Evolutionary conservation across 2,329 filamentous ascomycete genomes (phyloP), one percentile per base, ranked within the genome.

Genomic region (Thielaviopsis punctulata): DNA sequence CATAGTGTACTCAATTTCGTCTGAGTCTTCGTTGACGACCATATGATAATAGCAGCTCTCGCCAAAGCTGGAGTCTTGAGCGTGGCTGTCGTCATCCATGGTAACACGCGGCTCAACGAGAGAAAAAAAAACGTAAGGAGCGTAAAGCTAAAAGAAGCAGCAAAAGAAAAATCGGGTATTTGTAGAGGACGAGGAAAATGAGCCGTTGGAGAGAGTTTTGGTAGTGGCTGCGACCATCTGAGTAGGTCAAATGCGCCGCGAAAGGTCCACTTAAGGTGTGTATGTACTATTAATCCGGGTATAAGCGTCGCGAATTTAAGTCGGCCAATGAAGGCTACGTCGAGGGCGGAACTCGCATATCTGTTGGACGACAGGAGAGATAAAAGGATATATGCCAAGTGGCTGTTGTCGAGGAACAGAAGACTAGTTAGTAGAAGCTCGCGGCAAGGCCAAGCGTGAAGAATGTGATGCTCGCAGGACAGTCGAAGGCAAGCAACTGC

Each of bases 141-240:
- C 9, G 41, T 21, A 18, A 44, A 13, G 21, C 41, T 3, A 23
- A 19, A 18, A 19, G 10, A 44, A 23, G 8, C 1, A 44, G 41
- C 18, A 18, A 44, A 6, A 9, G n/a, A n/a, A n/a, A 19, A 44
- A 23, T 21, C 18, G 41, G 12, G 41, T 44, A 44, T 19, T 25
- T 24, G 41, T 23, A 13, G 13, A 36, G 8, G 51, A 25, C 57
- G 57, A n/a, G 61, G 58, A 41, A 63, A 64, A 4, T 61, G 60
- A 54, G 64, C 66, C 53, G 60, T 62, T 45, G 65, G 43, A 12
- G 57, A 56, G 27, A 52, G 52, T 21, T 48, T 45, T 49, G 48
- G 43, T 52, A 36, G 49, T 49, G 12, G 45, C 27, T 22, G 48
- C 8, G 33, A 48, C 27, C 30, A 51, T 51, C 21, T 8, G 13